Evolutionary conservation across 495 filamentous ascomycete genomes (phyloP).

Genomic region (Aspergillus coremiiformis): DNA sequence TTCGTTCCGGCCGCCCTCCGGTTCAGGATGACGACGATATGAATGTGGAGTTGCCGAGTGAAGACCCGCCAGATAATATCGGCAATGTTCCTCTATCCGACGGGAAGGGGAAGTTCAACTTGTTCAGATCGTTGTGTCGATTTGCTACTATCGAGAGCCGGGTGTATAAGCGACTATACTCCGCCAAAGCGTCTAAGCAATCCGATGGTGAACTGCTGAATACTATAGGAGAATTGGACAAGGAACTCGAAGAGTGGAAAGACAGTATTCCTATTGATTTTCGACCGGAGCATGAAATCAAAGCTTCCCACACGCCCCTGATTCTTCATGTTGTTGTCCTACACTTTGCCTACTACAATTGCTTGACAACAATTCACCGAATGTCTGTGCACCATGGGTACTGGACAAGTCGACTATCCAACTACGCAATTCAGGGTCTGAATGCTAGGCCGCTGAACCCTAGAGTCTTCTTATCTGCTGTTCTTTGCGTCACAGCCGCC

Average conservation of each 20-base stretch:
- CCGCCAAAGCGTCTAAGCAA: conserved; percentile 83
- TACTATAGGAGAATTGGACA: conserved; percentile 92
- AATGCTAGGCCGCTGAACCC: conserved; percentile 89
- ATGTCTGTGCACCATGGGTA: conserved; percentile 98
- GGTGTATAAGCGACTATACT: conserved; percentile 91
- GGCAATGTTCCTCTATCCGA: conserved; percentile 87
- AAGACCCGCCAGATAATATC: conserved; percentile 83
- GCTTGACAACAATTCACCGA: conserved; percentile 92
- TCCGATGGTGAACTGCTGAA: conserved; percentile 90
- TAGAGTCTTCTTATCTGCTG: conserved; percentile 87
- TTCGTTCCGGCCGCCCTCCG: conserved; percentile 85
- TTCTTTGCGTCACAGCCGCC: conserved; percentile 84
- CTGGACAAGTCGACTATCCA: conserved; percentile 91
- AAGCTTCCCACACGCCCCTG: conserved; percentile 77
- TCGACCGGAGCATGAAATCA: conserved; percentile 91
- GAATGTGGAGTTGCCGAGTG: conserved; percentile 92
- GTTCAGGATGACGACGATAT: conserved; percentile 97
- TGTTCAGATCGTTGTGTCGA: conserved; percentile 86
- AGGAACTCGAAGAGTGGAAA: conserved; percentile 92
- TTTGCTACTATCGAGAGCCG: conserved; percentile 88
- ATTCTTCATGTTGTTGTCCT: conserved; percentile 88
- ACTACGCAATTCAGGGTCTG: conserved; percentile 88
- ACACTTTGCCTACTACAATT: conserved; percentile 97
- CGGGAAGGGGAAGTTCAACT: conserved; percentile 86
- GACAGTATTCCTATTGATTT: conserved; percentile 90